Percentiles rank a stretch among this genome's conserved stretches.
These are phyloP conservation scores for Bipolaris gigantea DNA, from an alignment of 2,329 filamentous ascomycete genomes.

Conservation along the genomic window DNA sequence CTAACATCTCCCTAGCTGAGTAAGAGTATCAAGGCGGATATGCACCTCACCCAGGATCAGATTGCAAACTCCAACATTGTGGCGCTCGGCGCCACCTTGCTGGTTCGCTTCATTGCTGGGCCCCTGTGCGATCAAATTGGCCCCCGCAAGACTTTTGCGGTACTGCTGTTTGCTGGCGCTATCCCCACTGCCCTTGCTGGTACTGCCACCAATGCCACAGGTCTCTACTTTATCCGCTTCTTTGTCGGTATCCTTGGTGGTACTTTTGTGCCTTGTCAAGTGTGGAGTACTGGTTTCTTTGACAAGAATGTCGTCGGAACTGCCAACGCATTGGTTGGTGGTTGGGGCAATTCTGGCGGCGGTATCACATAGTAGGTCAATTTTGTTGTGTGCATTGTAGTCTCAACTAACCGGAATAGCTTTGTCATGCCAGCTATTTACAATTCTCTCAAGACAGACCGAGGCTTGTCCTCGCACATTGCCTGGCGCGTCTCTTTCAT, in stretches of 20 bases:
- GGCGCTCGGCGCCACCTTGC: conserved; percentile 63
- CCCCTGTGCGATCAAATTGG: conserved; percentile 86
- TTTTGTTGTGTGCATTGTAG: not conserved
- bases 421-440: conserved; percentile 92
- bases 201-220: conserved; percentile 66
- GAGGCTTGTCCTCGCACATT: conserved; percentile 64
- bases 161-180: conserved; percentile 73
- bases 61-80: conserved; percentile 90
- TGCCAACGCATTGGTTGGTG: conserved; percentile 81
- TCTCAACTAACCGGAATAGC: conserved; percentile 30
- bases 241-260: conserved; percentile 80
- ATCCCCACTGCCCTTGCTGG: conserved; percentile 83
- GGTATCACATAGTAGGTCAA: conserved; percentile 74
- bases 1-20: conserved; percentile 50
- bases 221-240: conserved; percentile 74
- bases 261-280: conserved; percentile 82
- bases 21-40: conserved; percentile 74
- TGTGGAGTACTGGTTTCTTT: conserved; percentile 91
- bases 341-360: conserved; percentile 84
- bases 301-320: conserved; percentile 91
- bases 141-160: conserved; percentile 76
- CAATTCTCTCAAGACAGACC: conserved; percentile 67
- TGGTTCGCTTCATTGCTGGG: conserved; percentile 77
- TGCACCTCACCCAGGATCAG: conserved; percentile 69
- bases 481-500: conserved; percentile 87